Base-by-base conservation (phyloP, 2,329 filamentous ascomycete genomes). In the Truncatella angustata region DNA sequence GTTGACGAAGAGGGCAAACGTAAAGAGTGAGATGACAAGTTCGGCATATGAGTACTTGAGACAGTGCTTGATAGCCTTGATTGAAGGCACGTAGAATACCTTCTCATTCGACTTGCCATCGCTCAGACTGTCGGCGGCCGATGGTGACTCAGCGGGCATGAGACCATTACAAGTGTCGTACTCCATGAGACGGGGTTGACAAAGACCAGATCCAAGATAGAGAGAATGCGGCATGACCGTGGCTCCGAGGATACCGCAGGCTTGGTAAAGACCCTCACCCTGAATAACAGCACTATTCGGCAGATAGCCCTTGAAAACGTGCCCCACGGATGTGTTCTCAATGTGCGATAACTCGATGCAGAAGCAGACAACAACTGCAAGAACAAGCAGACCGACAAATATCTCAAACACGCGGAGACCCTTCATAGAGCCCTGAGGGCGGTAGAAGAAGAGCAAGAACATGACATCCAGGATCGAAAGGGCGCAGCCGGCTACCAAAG, bases 1-100 rank as follows among this genome's bases (percentile, higher is more conserved):
- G 73, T 94, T 94, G 63, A 93, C 87, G 63, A 94, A 94, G 3
- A 94, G 78, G 0, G 90, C 90, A 66, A 93, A 92, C 0, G 88
- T 90, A 66, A 91, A 90, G 32, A 94, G 84, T 0, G 86, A 88
- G 12, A 91, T 64, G 5, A 81, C 74, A 9, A 92, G 73, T 65
- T 94, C 90, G 18, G 80, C 72, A 52, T 89, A 84, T 3, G 87
- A 89, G 66, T 88, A 88, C 54, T 84, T 87, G 62, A 92, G 79
- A 55, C 86, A 91, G 61, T 84, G 80, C 14, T 79, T 79, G 57
- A 94, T 90, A n/a, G 90, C 88, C 5, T 77, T 70, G 2, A 89
- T 75, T 1, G 87, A 90, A 0, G 90, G 90, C 5, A 82, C 73
- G 66, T 93, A 94, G 53, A 82, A 79, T 3, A 74, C 71, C 28